Evolutionary conservation across 331 rosid genomes (phyloP).

Genomic region (Quercus phellos): DNA sequence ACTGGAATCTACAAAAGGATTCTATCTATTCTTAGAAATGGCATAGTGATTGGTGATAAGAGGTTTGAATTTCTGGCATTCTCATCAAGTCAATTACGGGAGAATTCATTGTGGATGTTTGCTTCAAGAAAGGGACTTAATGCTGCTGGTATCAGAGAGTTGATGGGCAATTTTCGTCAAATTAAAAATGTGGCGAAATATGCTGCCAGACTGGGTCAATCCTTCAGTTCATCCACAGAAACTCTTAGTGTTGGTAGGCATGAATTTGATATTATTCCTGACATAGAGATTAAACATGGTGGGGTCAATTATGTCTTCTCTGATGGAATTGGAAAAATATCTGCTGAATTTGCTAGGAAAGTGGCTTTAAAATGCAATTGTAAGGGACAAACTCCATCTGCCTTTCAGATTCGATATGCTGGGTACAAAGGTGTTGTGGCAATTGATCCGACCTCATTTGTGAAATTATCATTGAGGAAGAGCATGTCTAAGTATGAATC

Average conservation of each 20-base stretch:
- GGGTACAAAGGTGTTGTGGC: slow-evolving; percentile 94
- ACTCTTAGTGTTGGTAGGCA: slow-evolving; percentile 40
- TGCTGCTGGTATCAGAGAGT: slow-evolving; percentile 43
- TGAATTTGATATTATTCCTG: slow-evolving; percentile 60
- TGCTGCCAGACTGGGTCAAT: slow-evolving; percentile 86
- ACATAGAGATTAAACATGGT: slow-evolving; percentile 27
- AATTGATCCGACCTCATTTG: slow-evolving; percentile 56
- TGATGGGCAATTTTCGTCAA: slow-evolving; percentile 67
- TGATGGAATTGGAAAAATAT: slow-evolving; percentile 84
- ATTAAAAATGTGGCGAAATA: slow-evolving; percentile 77
- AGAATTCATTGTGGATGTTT: slow-evolving; percentile 85
- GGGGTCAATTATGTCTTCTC: slow-evolving; percentile 52
- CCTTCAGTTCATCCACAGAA: slow-evolving; percentile 78
- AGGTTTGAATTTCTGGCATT: slow-evolving; percentile 74
- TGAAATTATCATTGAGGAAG: slow-evolving; percentile 57
- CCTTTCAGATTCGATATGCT: slow-evolving; percentile 85
- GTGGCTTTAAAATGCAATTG: slow-evolving; percentile 56
- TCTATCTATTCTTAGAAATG: slow-evolving; percentile 55
- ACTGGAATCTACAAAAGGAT: slow-evolving; percentile 57
- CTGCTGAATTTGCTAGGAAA: slow-evolving; percentile 45
- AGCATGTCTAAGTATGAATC: slow-evolving; percentile 78
- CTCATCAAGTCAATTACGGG: slow-evolving; percentile 79
- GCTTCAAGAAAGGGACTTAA: slow-evolving; percentile 42
- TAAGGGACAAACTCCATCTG: slow-evolving; percentile 45
- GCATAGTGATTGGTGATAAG: slow-evolving; percentile 55